Evolutionary conservation across 306 rosid species (phyloP).

Genomic region (Dicorynia guianensis): DNA sequence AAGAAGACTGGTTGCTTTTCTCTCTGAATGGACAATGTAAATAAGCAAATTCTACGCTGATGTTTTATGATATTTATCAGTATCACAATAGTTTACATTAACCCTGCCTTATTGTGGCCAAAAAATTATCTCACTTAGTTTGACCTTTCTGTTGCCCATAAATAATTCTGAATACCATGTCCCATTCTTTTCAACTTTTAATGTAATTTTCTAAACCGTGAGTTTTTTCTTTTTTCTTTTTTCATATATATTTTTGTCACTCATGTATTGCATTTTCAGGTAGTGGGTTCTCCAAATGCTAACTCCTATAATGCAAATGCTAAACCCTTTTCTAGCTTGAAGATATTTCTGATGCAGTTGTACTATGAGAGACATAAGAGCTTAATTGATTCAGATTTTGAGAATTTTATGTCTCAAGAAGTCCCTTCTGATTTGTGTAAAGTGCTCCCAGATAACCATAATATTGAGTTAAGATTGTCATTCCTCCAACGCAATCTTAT

Average conservation of each 20-base stretch:
- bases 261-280: slow-evolving; percentile 53
- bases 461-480: slow-evolving; percentile 48
- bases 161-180: not conserved
- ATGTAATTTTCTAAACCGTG: not conserved
- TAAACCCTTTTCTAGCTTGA: slow-evolving; percentile 40
- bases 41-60: not conserved
- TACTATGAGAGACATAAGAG: slow-evolving; percentile 53
- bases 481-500: slow-evolving; percentile 54
- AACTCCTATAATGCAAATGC: slow-evolving; percentile 17
- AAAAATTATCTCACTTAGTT: slow-evolving; percentile 23
- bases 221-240: too few species aligned
- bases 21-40: slow-evolving; percentile 11
- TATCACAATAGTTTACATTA: slow-evolving; percentile 6
- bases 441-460: slow-evolving; percentile 46
- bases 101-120: slow-evolving; percentile 21
- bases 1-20: not conserved
- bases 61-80: not conserved
- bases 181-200: not conserved
- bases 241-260: slow-evolving; percentile 15
- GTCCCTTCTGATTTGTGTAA: slow-evolving; percentile 54
- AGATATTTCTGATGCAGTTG: slow-evolving; percentile 61
- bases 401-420: slow-evolving; percentile 60
- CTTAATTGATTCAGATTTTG: slow-evolving; percentile 61
- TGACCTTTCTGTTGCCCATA: not conserved
- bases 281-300: slow-evolving; percentile 39